Conservation (phyloP, 2,329 filamentous ascomycete species). For the Teratosphaeria viscida region DNA sequence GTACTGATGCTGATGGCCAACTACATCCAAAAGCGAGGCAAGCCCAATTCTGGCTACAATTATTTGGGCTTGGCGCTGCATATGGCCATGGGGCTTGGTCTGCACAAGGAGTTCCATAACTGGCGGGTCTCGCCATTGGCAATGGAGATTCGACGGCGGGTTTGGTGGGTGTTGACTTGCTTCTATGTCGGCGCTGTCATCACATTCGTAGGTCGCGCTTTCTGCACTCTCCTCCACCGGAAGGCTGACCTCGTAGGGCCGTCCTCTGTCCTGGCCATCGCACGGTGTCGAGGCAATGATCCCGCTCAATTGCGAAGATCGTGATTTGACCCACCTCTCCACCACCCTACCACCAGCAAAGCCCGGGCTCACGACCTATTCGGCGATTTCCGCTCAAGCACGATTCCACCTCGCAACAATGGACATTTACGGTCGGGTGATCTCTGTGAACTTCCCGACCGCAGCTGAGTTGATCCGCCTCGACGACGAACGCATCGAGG, state of each 20-base stretch:
- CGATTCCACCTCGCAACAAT: conserved; percentile 37
- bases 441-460: conserved; percentile 34
- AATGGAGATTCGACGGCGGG: conserved; percentile 25
- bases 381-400: conserved; percentile 35
- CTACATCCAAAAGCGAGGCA: conserved; percentile 41
- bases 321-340: conserved; percentile 28
- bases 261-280: conserved; percentile 35
- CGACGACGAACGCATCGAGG: conserved; percentile 30
- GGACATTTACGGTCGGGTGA: conserved; percentile 37
- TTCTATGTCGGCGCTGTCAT: conserved; percentile 42
- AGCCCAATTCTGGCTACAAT: conserved; percentile 42
- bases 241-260: background rate
- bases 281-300: conserved; percentile 34
- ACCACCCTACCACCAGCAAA: conserved; percentile 8
- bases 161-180: conserved; percentile 32
- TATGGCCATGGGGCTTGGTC: conserved; percentile 40
- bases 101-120: conserved; percentile 41
- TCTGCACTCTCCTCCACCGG: background rate
- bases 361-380: conserved; percentile 31
- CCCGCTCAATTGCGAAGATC: conserved; percentile 37
- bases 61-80: conserved; percentile 39
- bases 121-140: conserved; percentile 35
- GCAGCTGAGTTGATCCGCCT: conserved; percentile 33
- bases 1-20: conserved; percentile 38
- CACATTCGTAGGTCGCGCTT: conserved; percentile 33